These are phyloP conservation scores for Agroathelia rolfsii DNA, from an alignment of 1,284 basidiomycete species.

Conservation along the genomic window DNA sequence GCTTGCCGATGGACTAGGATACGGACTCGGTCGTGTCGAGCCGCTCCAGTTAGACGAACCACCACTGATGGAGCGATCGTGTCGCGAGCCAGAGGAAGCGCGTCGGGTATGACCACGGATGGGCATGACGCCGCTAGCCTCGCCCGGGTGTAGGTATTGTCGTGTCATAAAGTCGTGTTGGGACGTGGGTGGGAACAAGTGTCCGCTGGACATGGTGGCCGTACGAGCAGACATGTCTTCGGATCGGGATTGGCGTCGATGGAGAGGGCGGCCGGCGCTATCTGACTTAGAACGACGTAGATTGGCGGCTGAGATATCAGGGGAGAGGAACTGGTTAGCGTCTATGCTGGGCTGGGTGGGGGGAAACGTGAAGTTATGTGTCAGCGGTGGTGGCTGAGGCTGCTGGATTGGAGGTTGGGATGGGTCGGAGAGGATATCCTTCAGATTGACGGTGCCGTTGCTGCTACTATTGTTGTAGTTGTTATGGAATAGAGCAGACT, in stretches of 20 bases:
- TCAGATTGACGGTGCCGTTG: slow-evolving; percentile 33
- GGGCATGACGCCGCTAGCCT: slow-evolving; percentile 26
- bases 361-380: slow-evolving; percentile 19
- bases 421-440: slow-evolving; percentile 33
- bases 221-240: slow-evolving; percentile 33
- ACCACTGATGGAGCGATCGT: slow-evolving; percentile 26
- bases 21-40: slow-evolving; percentile 34
- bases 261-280: slow-evolving; percentile 27
- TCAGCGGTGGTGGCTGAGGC: slow-evolving; percentile 17
- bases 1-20: slow-evolving; percentile 49
- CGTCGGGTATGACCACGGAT: slow-evolving; percentile 46
- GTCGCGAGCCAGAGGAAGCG: slow-evolving; percentile 49
- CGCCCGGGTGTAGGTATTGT: slow-evolving; percentile 34
- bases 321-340: slow-evolving; percentile 33
- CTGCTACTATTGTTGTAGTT: slow-evolving; percentile 20
- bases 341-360: slow-evolving; percentile 7
- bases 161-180: slow-evolving; percentile 36
- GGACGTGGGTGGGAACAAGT: slow-evolving; percentile 30
- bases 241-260: slow-evolving; percentile 39
- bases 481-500: slow-evolving; percentile 17
- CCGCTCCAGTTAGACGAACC: slow-evolving; percentile 19
- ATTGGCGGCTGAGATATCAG: slow-evolving; percentile 24
- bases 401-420: slow-evolving; percentile 14
- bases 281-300: slow-evolving; percentile 48
- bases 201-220: slow-evolving; percentile 17